A percentile compares a stretch with the other conserved stretches of the same genome.
phyloP scores from a whole-genome alignment of 2,329 filamentous ascomycete genomes.

The Trichoderma cornu-damae region DNA sequence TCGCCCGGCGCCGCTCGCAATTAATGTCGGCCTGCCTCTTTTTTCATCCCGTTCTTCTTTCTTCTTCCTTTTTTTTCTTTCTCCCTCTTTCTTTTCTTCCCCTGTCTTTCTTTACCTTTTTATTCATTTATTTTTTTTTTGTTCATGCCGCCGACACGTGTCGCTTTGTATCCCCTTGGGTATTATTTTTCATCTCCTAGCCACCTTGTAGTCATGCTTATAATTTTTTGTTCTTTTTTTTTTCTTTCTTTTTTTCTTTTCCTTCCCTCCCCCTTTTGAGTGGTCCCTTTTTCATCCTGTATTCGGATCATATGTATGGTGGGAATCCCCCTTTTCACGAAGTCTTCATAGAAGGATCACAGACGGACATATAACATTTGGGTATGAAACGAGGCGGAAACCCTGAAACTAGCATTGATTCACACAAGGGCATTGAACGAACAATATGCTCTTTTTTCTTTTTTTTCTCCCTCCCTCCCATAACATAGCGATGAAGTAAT shows the following conservation, averaged over 20 bases:
- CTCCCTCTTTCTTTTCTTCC: background rate
- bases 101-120: no score
- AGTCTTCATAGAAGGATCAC: slow-evolving; percentile 4
- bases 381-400: background rate
- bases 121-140: no score
- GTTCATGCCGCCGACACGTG: background rate
- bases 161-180: background rate
- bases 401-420: background rate
- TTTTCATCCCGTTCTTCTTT: background rate
- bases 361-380: background rate
- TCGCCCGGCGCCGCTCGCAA: background rate
- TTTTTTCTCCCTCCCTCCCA: background rate
- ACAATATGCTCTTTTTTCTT: background rate
- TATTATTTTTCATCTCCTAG: background rate
- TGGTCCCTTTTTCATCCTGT: background rate
- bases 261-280: slow-evolving; percentile 14
- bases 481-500: background rate
- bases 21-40: background rate
- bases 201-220: background rate
- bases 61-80: background rate
- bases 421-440: background rate
- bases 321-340: background rate
- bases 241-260: slow-evolving; percentile 8
- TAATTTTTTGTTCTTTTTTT: slow-evolving; percentile 6
- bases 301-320: background rate